Base-by-base conservation (phyloP, 176 grass and related monocot species). In the Musa acuminata region DNA sequence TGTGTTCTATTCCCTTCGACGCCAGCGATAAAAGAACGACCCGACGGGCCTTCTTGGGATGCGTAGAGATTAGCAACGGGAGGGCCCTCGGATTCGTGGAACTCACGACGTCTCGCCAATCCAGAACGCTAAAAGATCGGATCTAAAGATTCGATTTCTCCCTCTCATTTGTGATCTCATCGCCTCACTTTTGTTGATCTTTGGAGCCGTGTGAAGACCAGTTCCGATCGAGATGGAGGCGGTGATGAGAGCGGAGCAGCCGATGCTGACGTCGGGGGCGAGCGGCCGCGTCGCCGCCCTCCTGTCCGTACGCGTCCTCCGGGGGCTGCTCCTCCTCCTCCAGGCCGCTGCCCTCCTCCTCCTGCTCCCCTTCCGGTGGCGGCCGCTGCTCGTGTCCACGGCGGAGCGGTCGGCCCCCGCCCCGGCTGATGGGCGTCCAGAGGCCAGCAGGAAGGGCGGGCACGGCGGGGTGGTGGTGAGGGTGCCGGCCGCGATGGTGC, bases 341-440 rank as follows among this genome's bases (percentile, higher is more conserved):
- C 49, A 71, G 53, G 54, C 53, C 20, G 26, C 71, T 20, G 1
- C 50, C 11, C 54, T 72, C 7, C 66, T 71, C 25, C 10, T 79
- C 12, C 54, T 79, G 8, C 54, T 60, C 53, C 77, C 77, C 5
- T 79, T 79, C 54, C 64, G 21, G 51, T 13, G 50, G 22, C 24
- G 16, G 49, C 13, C 71, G 1, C 22, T 13, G 52, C 12, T 52
- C 49, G 71, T n/a, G 55, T 69, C 67, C 26, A 12, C 27, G 67
- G 25, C 13, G 67, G 13, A 48, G 67, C 67, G 26, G 27, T 23
- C 17, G 66, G 24, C 11, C 50, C 16, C 26, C 13, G 63, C 1
- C 26, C 9, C 27, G 9, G 8, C 1, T 11, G 62, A 53, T 2
- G 27, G 26, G 53, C 11, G 66, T 53, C 11, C 22, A 55, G 55